Evolutionary conservation across 2,329 filamentous ascomycete species (phyloP).

Genomic region (Venturia aucupariae): DNA sequence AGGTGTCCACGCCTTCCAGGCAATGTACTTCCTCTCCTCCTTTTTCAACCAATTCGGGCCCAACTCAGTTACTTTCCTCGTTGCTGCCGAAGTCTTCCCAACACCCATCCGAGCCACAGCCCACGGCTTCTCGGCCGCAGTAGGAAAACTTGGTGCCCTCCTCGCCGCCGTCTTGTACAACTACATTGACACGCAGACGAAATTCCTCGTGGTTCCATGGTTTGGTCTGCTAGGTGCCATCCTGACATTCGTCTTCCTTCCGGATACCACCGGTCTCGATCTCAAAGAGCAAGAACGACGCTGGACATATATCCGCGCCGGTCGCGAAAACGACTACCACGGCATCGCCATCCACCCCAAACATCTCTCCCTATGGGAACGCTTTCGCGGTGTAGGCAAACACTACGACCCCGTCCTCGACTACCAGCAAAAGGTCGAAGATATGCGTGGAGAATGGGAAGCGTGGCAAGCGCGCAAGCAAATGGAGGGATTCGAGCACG

Average conservation of each 20-base stretch:
- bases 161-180: constrained; percentile 85
- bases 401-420: constrained; percentile 75
- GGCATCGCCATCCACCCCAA: constrained; percentile 84
- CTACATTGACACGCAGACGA: constrained; percentile 77
- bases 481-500: constrained; percentile 35
- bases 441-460: constrained; percentile 55
- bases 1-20: constrained; percentile 82
- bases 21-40: constrained; percentile 95
- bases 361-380: constrained; percentile 85
- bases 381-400: constrained; percentile 67
- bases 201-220: constrained; percentile 92
- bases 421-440: constrained; percentile 73
- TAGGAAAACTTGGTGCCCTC: constrained; percentile 82
- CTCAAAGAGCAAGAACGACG: constrained; percentile 95
- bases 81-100: constrained; percentile 92
- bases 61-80: constrained; percentile 92
- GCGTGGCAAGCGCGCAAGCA: constrained; percentile 46
- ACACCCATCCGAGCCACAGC: constrained; percentile 87
- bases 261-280: constrained; percentile 94
- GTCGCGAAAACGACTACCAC: constrained; percentile 75
- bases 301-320: constrained; percentile 77
- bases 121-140: constrained; percentile 87
- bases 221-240: constrained; percentile 83
- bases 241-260: constrained; percentile 75
- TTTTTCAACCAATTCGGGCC: constrained; percentile 99